These are phyloP conservation scores for Trichoderma erinaceum DNA, from an alignment of 495 filamentous ascomycete species.

Conservation along the genomic window DNA sequence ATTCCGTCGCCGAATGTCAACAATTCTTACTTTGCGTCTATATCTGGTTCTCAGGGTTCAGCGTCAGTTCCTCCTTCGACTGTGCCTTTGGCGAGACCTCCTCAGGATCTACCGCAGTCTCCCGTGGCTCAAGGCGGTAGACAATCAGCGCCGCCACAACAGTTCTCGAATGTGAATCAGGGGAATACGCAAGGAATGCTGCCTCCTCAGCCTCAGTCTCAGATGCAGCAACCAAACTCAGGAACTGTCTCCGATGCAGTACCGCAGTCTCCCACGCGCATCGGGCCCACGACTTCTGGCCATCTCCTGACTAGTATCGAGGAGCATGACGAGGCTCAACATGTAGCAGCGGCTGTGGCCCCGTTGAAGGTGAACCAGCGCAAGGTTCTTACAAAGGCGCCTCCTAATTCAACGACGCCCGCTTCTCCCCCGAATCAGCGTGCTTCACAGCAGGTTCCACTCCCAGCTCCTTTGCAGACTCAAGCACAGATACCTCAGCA, in stretches of 20 bases:
- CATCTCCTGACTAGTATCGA: slow-evolving; percentile 12
- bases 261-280: not conserved
- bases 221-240: not conserved
- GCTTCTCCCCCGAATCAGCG: not conserved
- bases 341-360: not conserved
- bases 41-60: not conserved
- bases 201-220: not conserved
- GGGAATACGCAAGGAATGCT: not conserved
- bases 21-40: not conserved
- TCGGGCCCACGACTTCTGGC: not conserved
- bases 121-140: not conserved
- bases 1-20: not conserved
- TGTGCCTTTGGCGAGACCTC: not conserved
- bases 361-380: not conserved
- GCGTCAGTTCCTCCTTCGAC: not conserved
- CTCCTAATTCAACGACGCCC: not conserved
- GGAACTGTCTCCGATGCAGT: not conserved
- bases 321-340: slow-evolving; percentile 6
- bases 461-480: not conserved
- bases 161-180: not conserved
- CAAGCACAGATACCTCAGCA: not conserved
- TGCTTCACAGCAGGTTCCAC: not conserved
- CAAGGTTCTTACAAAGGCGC: not conserved
- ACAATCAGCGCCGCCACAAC: not conserved
- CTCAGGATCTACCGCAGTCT: not conserved